phyloP scores from a whole-genome alignment of 768 basidiomycete genomes.

The Dacryopinax spathularia region DNA sequence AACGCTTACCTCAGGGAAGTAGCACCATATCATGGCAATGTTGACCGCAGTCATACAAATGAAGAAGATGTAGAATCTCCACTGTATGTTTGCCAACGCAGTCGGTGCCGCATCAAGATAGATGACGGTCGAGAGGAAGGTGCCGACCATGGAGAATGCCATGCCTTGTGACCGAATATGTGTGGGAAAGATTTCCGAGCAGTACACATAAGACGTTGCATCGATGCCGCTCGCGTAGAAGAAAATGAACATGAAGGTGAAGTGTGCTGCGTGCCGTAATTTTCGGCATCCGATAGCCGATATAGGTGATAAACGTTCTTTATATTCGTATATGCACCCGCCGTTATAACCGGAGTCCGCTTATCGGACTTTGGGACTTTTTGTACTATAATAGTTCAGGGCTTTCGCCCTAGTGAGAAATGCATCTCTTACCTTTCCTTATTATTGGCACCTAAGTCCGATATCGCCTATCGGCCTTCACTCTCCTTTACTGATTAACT shows the following conservation, averaged over 20 bases:
- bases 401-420: too few relatives aligned
- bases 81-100: not conserved
- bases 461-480: too few relatives aligned
- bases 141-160: constrained; percentile 1
- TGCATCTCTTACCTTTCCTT: too few relatives aligned
- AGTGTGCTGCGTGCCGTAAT: too few relatives aligned
- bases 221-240: constrained; percentile 3
- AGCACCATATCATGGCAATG: not conserved
- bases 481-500: too few relatives aligned
- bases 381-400: too few relatives aligned
- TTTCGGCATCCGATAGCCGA: too few relatives aligned
- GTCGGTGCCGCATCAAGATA: not conserved
- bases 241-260: not conserved
- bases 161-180: not conserved
- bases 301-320: too few relatives aligned
- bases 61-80: not conserved
- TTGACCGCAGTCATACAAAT: not conserved
- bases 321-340: too few relatives aligned
- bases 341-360: too few relatives aligned
- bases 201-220: not conserved
- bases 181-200: not conserved
- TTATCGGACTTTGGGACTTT: too few relatives aligned
- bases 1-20: not conserved
- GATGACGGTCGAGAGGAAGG: not conserved
- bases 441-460: too few relatives aligned